Evolutionary conservation across 2,329 filamentous ascomycete genomes (phyloP), one percentile per base, ranked within the genome.

Genomic region (Venturia nashicola): DNA sequence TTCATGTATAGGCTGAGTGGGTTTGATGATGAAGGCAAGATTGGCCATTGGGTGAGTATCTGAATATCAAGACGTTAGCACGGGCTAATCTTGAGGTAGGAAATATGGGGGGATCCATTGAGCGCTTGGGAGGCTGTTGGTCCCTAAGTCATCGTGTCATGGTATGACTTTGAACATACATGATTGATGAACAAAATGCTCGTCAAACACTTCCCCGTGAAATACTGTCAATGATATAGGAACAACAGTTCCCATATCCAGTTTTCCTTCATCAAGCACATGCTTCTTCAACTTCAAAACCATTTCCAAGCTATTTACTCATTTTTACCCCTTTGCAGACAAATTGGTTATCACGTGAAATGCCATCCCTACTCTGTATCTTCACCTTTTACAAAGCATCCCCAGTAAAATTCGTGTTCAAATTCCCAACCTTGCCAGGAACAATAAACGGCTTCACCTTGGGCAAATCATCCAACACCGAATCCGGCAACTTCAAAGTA

Each of bases 391-490:
- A 55, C 51, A 32, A 36, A 16, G 51, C 51, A 34, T 36, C 51
- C 16, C 51, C 51, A 16, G 16, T 55, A n/a, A 55, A 55, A 55
- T 55, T 55, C 12, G 27, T 55, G n/a, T 32, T 36, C 23, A 12
- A 12, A 55, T 55, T 55, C 27, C 32, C 51, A 55, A 55, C 51
- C 51, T 36, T 55, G 2, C 51, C 51, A 36, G 51, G 51, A 9
- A 55, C 27, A 36, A 55, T 55, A 36, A 55, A 55, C 51, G 32
- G 51, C 51, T 34, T 55, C 27, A 55, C 79, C 32, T 80, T 76
- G 70, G 89, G 89, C 62, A 90, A 69, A 67, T 87, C 86, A 67
- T 89, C 87, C 48, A 82, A 76, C 5, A 88, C 86, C 75, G 27
- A 16, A 36, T 55, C 51, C 20, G 51, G 51, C 27, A 55, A 36